Conservation (phyloP, 2,329 filamentous ascomycete genomes). For the Nemania sp. region DNA sequence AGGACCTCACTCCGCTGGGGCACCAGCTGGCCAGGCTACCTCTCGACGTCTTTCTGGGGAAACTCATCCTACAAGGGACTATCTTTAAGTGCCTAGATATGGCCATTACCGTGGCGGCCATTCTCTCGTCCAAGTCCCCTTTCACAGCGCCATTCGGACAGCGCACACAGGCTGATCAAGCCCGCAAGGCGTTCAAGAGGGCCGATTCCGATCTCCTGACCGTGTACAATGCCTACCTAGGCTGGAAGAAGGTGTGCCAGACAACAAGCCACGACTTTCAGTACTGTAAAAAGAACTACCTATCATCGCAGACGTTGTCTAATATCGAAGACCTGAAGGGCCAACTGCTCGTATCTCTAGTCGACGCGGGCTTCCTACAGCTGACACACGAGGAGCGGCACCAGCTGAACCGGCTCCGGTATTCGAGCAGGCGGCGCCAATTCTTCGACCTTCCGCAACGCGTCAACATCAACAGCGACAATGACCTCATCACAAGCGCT, state of each 20-base stretch:
- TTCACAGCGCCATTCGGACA: conserved; percentile 90
- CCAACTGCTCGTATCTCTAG: conserved; percentile 85
- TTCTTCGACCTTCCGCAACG: conserved; percentile 87
- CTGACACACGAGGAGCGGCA: conserved; percentile 79
- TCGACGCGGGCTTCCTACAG: conserved; percentile 84
- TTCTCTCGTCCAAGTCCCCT: conserved; percentile 93
- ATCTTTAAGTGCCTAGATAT: conserved; percentile 94
- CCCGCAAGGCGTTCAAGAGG: conserved; percentile 81
- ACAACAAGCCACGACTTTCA: conserved; percentile 81
- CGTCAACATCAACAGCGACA: conserved; percentile 80
- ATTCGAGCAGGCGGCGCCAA: conserved; percentile 72
- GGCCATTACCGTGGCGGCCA: conserved; percentile 89
- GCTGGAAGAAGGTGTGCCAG: conserved; percentile 87
- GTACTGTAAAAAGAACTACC: conserved; percentile 95
- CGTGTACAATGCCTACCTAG: conserved; percentile 90
- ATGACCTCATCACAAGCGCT: conserved; percentile 81
- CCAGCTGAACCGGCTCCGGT: conserved; percentile 75
- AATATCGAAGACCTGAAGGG: conserved; percentile 97
- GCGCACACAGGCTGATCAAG: conserved; percentile 82
- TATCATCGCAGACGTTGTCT: conserved; percentile 86
- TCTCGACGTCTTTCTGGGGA: conserved; percentile 93
- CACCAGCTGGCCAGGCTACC: conserved; percentile 88
- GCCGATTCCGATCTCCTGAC: conserved; percentile 94
- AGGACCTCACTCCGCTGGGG: conserved; percentile 89
- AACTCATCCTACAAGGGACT: conserved; percentile 86